phyloP scores from a whole-genome alignment of 148 eudicot species.

The Silene uniflora region DNA sequence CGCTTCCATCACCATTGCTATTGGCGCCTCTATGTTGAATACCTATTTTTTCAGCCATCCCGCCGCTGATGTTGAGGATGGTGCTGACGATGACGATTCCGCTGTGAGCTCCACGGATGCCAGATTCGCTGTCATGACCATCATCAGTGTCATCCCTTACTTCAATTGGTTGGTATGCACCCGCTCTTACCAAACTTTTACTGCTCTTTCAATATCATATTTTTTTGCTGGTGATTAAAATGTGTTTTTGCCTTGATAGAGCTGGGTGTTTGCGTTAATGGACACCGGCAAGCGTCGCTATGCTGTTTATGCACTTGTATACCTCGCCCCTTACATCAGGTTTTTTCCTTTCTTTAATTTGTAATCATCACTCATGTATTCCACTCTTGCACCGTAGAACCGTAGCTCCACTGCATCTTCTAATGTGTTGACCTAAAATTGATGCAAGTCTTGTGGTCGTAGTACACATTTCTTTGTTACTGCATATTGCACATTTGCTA shows the following conservation, averaged over 20 bases:
- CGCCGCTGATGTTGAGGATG: constrained; percentile 28
- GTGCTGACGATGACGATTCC: constrained; percentile 34
- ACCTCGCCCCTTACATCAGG: constrained; percentile 92
- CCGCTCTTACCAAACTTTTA: too few relatives aligned
- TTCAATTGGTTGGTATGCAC: constrained; percentile 92
- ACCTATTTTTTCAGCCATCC: constrained; percentile 59
- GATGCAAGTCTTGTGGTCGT: background rate
- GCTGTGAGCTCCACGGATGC: constrained; percentile 59
- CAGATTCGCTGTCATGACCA: constrained; percentile 75
- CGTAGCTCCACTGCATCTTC: background rate
- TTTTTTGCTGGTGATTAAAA: background rate
- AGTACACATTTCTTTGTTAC: too few relatives aligned
- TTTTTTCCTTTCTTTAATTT: constrained; percentile 8
- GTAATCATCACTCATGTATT: too few relatives aligned
- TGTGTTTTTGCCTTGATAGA: constrained; percentile 33
- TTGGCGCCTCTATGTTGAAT: constrained; percentile 70
- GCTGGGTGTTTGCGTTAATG: constrained; percentile 93
- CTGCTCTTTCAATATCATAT: background rate
- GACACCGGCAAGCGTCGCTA: constrained; percentile 79
- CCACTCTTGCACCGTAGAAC: too few relatives aligned
- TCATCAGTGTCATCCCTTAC: constrained; percentile 87
- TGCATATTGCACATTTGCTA: background rate
- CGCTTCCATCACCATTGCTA: constrained; percentile 68
- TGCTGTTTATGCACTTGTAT: constrained; percentile 78
- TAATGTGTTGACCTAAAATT: background rate